Evolutionary conservation across 2,329 filamentous ascomycete genomes (phyloP).

Genomic region (Gaeumannomyces sp.): DNA sequence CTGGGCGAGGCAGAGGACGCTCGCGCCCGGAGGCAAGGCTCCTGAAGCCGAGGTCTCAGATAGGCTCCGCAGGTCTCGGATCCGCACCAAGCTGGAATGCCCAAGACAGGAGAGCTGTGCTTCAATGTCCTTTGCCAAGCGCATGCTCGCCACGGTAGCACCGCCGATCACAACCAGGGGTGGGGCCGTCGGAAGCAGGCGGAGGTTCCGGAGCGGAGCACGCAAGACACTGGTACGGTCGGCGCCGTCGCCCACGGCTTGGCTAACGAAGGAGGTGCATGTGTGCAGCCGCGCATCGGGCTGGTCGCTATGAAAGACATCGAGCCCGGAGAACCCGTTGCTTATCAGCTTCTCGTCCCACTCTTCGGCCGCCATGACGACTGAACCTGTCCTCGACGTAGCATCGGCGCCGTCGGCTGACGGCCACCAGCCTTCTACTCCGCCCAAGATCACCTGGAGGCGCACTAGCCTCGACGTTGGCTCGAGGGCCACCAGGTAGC

Average conservation of each 20-base stretch:
- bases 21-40: neutral
- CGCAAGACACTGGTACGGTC: neutral
- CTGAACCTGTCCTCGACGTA: constrained; percentile 20
- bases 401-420: constrained; percentile 18
- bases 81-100: too few species aligned
- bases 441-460: constrained; percentile 24
- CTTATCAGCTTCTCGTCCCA: constrained; percentile 23
- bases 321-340: constrained; percentile 21
- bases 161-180: neutral
- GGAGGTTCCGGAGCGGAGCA: neutral
- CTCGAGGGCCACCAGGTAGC: constrained; percentile 24
- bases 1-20: neutral
- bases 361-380: constrained; percentile 20
- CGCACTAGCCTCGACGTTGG: constrained; percentile 23
- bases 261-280: constrained; percentile 10
- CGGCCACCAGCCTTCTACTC: constrained; percentile 28
- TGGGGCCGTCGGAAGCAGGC: neutral
- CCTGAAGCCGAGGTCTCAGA: neutral
- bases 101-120: neutral
- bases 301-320: constrained; percentile 22
- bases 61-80: too few species aligned
- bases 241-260: neutral
- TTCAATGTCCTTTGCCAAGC: neutral
- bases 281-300: neutral
- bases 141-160: neutral